Percentiles rank a stretch among this genome's conserved stretches.
phyloP scores from a whole-genome alignment of 371 early-diverging fungal species.

The Entomophthora muscae region DNA sequence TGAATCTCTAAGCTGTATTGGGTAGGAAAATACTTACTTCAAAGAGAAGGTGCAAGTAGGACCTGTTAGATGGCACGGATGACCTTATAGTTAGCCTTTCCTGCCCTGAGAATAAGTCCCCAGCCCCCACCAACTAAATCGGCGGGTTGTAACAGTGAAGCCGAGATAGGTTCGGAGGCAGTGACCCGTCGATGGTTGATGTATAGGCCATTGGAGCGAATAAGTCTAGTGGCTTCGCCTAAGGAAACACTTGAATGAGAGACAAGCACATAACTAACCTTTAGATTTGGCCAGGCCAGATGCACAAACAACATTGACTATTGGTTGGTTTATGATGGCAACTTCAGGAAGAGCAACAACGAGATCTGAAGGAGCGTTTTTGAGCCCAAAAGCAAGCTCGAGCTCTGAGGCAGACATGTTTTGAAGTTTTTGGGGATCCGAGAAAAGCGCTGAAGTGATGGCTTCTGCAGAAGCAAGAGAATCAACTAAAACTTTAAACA shows the following conservation, averaged over 20 bases:
- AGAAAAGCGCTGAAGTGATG: conserved; percentile 56
- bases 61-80: background rate
- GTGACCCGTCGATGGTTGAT: conserved; percentile 39
- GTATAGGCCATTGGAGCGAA: conserved; percentile 56
- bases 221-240: conserved; percentile 57
- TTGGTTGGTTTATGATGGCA: background rate
- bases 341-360: background rate
- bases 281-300: background rate
- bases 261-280: background rate
- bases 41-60: too few relatives aligned
- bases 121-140: conserved; percentile 17
- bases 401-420: conserved; percentile 35
- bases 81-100: conserved; percentile 32
- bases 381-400: conserved; percentile 48
- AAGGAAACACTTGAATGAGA: background rate
- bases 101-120: conserved; percentile 31
- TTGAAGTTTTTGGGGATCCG: conserved; percentile 21
- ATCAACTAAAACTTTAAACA: conserved; percentile 16
- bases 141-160: background rate
- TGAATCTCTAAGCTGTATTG: too few relatives aligned
- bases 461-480: conserved; percentile 39
- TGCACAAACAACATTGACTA: background rate
- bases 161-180: conserved; percentile 13
- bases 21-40: too few relatives aligned
- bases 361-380: conserved; percentile 27